Base-by-base conservation (phyloP, 306 rosid species). In the Vicia villosa region DNA sequence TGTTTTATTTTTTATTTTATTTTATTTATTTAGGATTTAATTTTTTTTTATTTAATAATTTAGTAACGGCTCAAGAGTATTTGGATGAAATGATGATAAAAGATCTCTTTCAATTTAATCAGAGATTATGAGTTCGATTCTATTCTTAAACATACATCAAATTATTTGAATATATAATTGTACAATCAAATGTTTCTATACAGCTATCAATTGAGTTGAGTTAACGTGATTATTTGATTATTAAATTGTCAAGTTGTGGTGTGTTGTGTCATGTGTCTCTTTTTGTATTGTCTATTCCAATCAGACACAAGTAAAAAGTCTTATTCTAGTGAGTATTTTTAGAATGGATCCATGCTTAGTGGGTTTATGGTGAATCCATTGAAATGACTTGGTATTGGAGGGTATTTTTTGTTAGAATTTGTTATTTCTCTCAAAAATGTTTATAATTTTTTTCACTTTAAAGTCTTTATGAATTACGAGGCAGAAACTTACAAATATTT, bases 271-370 rank as follows among this genome's bases (percentile, higher is more conserved):
- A 43, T 63, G 37, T 63, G 81, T 69, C 66, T 26, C 36, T 63
- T 63, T 70, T 15, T 63, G 76, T 41, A n/a, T 63, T 70, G 81
- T 70, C 73, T 70, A 63, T 70, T 63, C 62, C 76, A 65, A 63
- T 72, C 24, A 22, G 55, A 63, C 67, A 70, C 17, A 43, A 38
- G 73, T 69, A 76, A 63, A 68, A 77, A 63, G 66, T 42, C 72
- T 58, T 45, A 41, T 42, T 68, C 52, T 19, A 34, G 50, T 50
- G 66, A 37, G 66, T 40, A 21, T 22, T 54, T 54, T 11, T 22
- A 22, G 34, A 22, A 24, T 54, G 34, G 16, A 22, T 22, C 10
- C 13, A 24, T 12, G 15, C 34, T 54, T 54, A 54, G 26, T 54
- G 32, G 30, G 60, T 11, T 22, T 10, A 13, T 21, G 60, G 26